Conservation (phyloP, 768 basidiomycete species). For the Suillus bovinus region DNA sequence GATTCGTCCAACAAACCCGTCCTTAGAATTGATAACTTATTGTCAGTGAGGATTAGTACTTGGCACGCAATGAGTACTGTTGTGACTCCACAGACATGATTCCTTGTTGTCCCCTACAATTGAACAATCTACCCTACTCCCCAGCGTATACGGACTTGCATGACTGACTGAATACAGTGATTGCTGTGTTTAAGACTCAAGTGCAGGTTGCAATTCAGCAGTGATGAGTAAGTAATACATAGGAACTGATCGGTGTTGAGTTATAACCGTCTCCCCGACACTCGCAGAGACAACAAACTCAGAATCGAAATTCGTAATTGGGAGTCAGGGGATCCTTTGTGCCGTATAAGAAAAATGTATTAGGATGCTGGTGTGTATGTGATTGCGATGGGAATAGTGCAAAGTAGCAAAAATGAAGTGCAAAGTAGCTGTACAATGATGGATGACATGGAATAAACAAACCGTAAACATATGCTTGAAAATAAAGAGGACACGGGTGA, state of each 20-base stretch:
- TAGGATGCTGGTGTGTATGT: background rate
- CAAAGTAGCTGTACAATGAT: background rate
- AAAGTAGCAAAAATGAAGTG: background rate
- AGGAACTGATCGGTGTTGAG: background rate
- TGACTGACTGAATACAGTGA: background rate
- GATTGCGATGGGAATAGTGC: background rate
- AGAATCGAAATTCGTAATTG: background rate
- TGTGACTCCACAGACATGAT: background rate
- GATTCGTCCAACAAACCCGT: conserved; percentile 11
- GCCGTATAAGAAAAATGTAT: background rate
- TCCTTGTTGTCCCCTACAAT: background rate
- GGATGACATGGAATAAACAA: background rate
- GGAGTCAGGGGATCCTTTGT: background rate
- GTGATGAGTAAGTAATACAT: background rate
- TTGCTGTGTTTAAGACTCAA: background rate
- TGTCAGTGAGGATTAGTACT: background rate
- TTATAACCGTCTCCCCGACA: background rate
- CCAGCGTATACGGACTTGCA: background rate
- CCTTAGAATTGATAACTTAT: background rate
- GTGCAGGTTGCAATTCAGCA: background rate
- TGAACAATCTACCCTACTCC: background rate
- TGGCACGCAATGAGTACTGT: background rate
- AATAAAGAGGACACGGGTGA: background rate
- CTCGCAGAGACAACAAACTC: background rate
- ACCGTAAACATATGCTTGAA: background rate